phyloP scores from a whole-genome alignment of 257 asterid species.

The Solanum tacnaense region DNA sequence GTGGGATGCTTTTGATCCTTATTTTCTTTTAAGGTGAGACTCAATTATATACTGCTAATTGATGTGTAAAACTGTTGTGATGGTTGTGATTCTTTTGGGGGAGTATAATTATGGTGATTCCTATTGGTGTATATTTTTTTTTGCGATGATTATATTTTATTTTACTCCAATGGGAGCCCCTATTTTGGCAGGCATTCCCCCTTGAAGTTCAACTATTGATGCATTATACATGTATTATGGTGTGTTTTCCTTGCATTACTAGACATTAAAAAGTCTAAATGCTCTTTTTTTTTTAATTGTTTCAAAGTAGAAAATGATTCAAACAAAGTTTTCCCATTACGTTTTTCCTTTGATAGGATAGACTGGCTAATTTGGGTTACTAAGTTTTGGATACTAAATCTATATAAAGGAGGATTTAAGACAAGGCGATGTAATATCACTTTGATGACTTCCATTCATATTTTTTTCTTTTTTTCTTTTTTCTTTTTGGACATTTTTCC shows the following conservation, averaged over 20 bases:
- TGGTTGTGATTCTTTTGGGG: not conserved
- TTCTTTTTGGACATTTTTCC: not conserved
- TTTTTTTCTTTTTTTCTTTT: too few species aligned
- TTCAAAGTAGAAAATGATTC: not conserved
- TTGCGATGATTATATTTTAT: not conserved
- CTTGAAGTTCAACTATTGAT: not conserved
- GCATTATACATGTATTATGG: not conserved
- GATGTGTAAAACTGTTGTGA: not conserved
- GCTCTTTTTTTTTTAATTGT: not conserved
- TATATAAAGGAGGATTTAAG: too few species aligned
- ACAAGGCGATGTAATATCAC: too few species aligned
- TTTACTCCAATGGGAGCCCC: not conserved
- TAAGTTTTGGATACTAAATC: not conserved
- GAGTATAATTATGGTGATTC: not conserved
- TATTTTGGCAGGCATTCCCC: not conserved
- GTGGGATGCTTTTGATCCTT: conserved; percentile 67
- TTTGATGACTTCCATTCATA: not conserved
- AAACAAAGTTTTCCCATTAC: not conserved
- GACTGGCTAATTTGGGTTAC: not conserved
- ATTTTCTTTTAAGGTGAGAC: conserved; percentile 58
- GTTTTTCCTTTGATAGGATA: not conserved
- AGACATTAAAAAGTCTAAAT: not conserved
- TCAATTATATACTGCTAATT: not conserved
- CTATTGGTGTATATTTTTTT: not conserved
- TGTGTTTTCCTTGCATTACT: not conserved